Percentiles rank a stretch among this genome's conserved stretches.
phyloP scores from a whole-genome alignment of 306 rosid genomes.

The Gillenia trifoliata region DNA sequence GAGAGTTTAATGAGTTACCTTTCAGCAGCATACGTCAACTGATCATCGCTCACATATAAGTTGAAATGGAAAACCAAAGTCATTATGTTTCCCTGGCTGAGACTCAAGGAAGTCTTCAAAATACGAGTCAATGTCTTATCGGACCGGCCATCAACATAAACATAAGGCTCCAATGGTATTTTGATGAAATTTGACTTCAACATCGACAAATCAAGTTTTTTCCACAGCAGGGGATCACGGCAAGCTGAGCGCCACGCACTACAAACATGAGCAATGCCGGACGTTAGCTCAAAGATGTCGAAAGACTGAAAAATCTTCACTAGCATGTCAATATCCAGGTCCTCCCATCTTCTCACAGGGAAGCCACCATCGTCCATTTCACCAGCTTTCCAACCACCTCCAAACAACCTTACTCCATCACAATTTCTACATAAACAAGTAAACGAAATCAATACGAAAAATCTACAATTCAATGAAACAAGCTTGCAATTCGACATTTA shows the following conservation, averaged over 20 bases:
- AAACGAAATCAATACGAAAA: slow-evolving; percentile 8
- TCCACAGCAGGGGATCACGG: slow-evolving; percentile 74
- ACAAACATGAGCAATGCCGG: slow-evolving; percentile 68
- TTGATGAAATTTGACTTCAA: slow-evolving; percentile 65
- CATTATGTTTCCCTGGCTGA: slow-evolving; percentile 46
- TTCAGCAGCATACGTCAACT: slow-evolving; percentile 76
- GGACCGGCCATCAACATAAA: slow-evolving; percentile 59
- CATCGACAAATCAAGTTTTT: slow-evolving; percentile 66
- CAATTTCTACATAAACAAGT: slow-evolving; percentile 22
- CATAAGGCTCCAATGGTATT: slow-evolving; percentile 69
- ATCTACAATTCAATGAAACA: background rate
- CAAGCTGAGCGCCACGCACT: slow-evolving; percentile 68
- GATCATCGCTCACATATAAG: slow-evolving; percentile 62
- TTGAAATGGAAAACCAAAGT: slow-evolving; percentile 70
- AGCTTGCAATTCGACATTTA: background rate
- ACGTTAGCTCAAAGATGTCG: slow-evolving; percentile 51
- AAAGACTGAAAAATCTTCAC: slow-evolving; percentile 68
- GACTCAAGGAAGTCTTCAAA: slow-evolving; percentile 62
- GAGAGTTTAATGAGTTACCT: slow-evolving; percentile 42
- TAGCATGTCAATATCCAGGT: slow-evolving; percentile 58
- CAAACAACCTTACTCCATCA: slow-evolving; percentile 16
- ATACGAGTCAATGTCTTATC: slow-evolving; percentile 47
- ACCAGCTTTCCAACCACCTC: slow-evolving; percentile 27
- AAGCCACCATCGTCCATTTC: slow-evolving; percentile 46
- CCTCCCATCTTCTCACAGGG: slow-evolving; percentile 58